Evolutionary conservation across 208 protist species (phyloP).

Genomic region (Acanthamoeba royreba): DNA sequence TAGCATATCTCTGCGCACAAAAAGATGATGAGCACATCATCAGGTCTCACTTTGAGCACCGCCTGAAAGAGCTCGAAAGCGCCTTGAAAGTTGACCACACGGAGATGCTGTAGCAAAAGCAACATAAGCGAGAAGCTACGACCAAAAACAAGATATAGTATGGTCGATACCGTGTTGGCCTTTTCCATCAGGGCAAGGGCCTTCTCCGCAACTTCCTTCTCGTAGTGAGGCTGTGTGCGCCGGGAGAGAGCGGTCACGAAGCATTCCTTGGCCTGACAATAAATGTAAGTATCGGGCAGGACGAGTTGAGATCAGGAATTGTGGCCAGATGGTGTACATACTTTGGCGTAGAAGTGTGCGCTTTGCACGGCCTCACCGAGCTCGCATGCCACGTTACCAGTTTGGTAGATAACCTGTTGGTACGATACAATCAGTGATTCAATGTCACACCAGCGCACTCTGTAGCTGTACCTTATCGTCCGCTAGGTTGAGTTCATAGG

Average conservation of each 20-base stretch:
- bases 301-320: too few species aligned
- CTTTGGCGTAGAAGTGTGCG: slow-evolving; percentile 34
- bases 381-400: slow-evolving; percentile 39
- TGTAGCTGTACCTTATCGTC: neutral
- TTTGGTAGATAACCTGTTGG: neutral
- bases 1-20: slow-evolving; percentile 47
- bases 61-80: slow-evolving; percentile 39
- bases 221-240: neutral
- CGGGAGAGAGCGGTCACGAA: neutral
- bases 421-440: neutral
- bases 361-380: neutral
- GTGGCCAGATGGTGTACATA: neutral
- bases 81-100: slow-evolving; percentile 4
- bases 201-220: slow-evolving; percentile 30
- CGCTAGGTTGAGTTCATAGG: neutral
- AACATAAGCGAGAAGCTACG: neutral
- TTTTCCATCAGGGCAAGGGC: slow-evolving; percentile 40
- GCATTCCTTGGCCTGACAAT: neutral
- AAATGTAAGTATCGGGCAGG: too few species aligned
- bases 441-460: neutral
- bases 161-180: neutral
- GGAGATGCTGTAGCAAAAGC: neutral
- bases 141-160: neutral
- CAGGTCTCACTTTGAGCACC: neutral
- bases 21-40: slow-evolving; percentile 26